These are phyloP conservation scores for Hibiscus mutabilis DNA, from an alignment of 345 rosid genomes.

Conservation along the genomic window DNA sequence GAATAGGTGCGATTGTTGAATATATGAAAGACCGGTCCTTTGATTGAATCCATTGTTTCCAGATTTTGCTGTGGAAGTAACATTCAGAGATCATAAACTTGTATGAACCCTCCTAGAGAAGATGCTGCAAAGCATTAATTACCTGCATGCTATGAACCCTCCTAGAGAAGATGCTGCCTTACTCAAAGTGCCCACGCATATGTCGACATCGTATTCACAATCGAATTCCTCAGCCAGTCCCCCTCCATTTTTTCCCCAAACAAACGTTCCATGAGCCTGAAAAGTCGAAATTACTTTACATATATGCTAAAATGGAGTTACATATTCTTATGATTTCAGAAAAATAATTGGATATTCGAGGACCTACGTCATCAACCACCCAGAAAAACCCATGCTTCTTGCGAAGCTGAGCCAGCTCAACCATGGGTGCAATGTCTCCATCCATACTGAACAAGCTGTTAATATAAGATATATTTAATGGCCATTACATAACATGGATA, in stretches of 20 bases:
- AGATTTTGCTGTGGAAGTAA: background rate
- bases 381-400: constrained; percentile 66
- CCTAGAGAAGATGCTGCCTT: constrained; percentile 98
- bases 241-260: constrained; percentile 60
- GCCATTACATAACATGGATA: too few relatives aligned
- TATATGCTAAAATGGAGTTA: background rate
- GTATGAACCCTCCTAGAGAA: background rate
- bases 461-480: background rate
- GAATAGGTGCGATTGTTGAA: background rate
- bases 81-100: background rate
- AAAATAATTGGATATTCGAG: background rate
- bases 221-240: constrained; percentile 83
- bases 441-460: constrained; percentile 90
- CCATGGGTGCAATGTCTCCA: constrained; percentile 94
- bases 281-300: background rate
- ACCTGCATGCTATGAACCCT: constrained; percentile 96
- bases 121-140: background rate
- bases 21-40: background rate
- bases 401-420: constrained; percentile 63
- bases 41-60: background rate
- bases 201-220: constrained; percentile 72
- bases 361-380: constrained; percentile 83
- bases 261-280: constrained; percentile 96
- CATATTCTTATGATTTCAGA: background rate
- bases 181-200: constrained; percentile 82